Base-by-base conservation (phyloP, 73 alveolate genomes). In the Paramecium sonneborni region DNA sequence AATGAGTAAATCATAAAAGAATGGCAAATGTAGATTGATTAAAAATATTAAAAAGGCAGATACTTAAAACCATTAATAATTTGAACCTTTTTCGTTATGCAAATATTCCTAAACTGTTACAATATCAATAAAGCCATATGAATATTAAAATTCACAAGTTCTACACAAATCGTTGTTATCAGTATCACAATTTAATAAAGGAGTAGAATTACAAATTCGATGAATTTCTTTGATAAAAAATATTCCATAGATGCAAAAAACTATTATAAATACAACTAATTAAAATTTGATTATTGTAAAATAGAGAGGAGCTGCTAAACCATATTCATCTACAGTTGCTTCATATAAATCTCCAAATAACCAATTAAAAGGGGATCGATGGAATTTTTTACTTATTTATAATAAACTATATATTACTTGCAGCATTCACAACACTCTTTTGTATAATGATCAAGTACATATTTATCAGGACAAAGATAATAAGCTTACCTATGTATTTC, bases 31-130 rank as follows among this genome's bases (percentile, higher is more conserved):
- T 2, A 79, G 9, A 79, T 79, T 79, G 10, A 79, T 79, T 23
- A 79, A 28, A 79, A 79, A 79, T 30, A 79, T 79, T 10, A 79
- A 44, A 62, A 79, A 79, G 15, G 90, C 72, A 20, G 90, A 57
- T 37, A 79, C 24, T 79, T 79, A 79, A 46, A 41, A 79, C 32
- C 55, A 79, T 79, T 32, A n/a, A 18, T 72, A 37, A 11, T 44
- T 8, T 20, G 62, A 30, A 7, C 44, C 86, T 37, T 72, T 34
- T 2, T 79, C 76, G 3, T 15, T 14, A 41, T 32, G 28, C 32
- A 43, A 23, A 34, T 37, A 79, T 34, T 43, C 37, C 34, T 30
- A 10, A 21, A 79, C 15, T 24, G 70, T 43, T 1, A 23, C 72
- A 21, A 79, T 39, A 44, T 79, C 90, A 20, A 44, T 44, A 79